Evolutionary conservation across 305 asterid genomes (phyloP).

Genomic region (Solanum aculeatissimum): DNA sequence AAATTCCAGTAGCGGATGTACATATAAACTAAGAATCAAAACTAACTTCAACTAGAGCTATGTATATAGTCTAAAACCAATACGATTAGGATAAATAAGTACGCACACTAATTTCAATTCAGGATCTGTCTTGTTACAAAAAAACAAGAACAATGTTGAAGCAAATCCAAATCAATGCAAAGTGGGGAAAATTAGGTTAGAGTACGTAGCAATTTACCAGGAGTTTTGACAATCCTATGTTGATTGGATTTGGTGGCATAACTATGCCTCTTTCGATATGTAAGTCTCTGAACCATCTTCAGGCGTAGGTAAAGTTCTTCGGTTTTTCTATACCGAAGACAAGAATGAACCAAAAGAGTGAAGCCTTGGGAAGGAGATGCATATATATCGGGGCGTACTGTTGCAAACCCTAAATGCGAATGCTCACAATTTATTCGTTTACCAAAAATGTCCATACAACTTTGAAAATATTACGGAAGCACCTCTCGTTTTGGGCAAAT

Average conservation of each 20-base stretch:
- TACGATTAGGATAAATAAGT: neutral
- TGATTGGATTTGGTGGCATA: conserved; percentile 83
- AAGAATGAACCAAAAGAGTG: neutral
- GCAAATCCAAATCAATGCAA: neutral
- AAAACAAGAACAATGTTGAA: neutral
- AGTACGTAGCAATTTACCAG: conserved; percentile 22
- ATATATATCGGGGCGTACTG: neutral
- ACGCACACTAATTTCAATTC: neutral
- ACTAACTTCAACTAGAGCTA: neutral
- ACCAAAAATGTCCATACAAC: neutral
- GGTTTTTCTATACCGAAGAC: neutral
- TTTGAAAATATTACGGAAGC: neutral
- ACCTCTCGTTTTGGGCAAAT: neutral
- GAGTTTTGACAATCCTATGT: conserved; percentile 67
- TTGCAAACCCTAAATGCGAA: neutral
- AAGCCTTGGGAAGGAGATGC: rapidly evolving
- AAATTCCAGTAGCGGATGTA: neutral
- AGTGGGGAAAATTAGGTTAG: neutral
- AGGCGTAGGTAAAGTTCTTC: neutral
- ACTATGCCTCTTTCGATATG: conserved; percentile 65
- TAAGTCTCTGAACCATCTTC: conserved; percentile 71
- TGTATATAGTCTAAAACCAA: neutral
- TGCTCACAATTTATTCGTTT: neutral
- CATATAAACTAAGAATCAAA: neutral
- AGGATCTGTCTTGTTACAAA: neutral